Base-by-base conservation (phyloP, 345 rosid species). In the Eucalyptus cladocalyx region DNA sequence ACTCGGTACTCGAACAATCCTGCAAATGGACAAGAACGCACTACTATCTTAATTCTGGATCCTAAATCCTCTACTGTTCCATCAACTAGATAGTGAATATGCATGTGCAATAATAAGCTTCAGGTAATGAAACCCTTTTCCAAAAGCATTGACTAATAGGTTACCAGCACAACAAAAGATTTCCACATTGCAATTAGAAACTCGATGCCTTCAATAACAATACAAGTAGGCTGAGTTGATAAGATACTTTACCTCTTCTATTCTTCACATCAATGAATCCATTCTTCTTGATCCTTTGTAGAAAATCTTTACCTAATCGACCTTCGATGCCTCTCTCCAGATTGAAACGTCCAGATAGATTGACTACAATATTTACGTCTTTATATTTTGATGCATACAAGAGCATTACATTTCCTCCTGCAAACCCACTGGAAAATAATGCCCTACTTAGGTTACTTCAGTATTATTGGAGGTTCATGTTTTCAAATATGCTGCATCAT, bases 391-490 rank as follows among this genome's bases (percentile, higher is more conserved):
- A 95, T 91, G 99, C 96, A 93, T 95, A 95, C 53, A 97, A 91
- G 81, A 97, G 97, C 90, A 94, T 98, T 69, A 92, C 98, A 93
- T 95, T 97, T 86, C 98, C 98, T 89, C 99, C 99, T 95, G 94
- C 89, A 92, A 85, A 76, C 85, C 47, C 47, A 76, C 30, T 30
- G 0, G 47, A 76, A 40, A 76, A 11, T 76, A 40, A 76, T 40
- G 85, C 30, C 16, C 40, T 76, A 76, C 85, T 37, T 24, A 76
- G 85, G 85, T 76, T 76, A 11, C 30, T 76, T 76, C 85, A 76
- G 47, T 40, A 76, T 76, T 21, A 76, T 23, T 21, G 47, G 85
- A 76, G 47, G 28, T 40, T 40, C 16, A 12, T 23, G 85, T 21
- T 76, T 37, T 76, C 28, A 76, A 40, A 40, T 76, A 76, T 72